These are phyloP conservation scores for Arthrobotrys musiformis DNA, from an alignment of 2,329 filamentous ascomycete species.

Conservation along the genomic window DNA sequence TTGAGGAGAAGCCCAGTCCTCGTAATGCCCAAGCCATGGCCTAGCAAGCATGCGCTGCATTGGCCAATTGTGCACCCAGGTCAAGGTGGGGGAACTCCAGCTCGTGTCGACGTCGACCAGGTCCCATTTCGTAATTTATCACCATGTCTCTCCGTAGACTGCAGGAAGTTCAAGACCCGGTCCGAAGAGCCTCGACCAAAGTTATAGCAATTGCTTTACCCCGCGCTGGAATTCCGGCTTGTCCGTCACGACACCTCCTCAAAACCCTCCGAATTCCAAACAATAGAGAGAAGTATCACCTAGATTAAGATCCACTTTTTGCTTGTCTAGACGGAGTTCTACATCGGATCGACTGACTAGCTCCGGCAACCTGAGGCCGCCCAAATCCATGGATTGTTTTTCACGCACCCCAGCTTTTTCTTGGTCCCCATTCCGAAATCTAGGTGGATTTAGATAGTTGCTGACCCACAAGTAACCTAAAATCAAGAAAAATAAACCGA, in stretches of 20 bases:
- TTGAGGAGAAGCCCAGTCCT: not conserved
- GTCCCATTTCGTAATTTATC: not conserved
- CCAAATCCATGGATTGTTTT: slow-evolving; percentile 51
- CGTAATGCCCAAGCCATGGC: not conserved
- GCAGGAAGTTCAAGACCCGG: not conserved
- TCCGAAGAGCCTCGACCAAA: not conserved
- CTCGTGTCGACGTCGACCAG: slow-evolving; percentile 11
- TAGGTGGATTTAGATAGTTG: not conserved
- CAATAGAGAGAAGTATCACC: not conserved
- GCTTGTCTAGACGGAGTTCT: not conserved
- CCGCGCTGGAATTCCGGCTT: slow-evolving; percentile 49
- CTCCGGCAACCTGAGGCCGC: slow-evolving; percentile 38
- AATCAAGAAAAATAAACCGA: not conserved
- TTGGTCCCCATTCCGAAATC: slow-evolving; percentile 24
- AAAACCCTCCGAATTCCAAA: not conserved
- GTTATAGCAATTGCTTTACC: not conserved
- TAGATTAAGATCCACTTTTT: slow-evolving; percentile 30
- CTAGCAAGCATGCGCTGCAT: not conserved
- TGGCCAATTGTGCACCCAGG: not conserved
- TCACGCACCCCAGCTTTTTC: slow-evolving; percentile 53
- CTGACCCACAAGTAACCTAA: not conserved
- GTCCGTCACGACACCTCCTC: not conserved
- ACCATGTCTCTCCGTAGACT: not conserved
- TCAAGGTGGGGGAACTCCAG: slow-evolving; percentile 31
- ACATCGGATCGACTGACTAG: slow-evolving; percentile 48